phyloP scores from a whole-genome alignment of 306 rosid genomes.

The Ceratonia siliqua region DNA sequence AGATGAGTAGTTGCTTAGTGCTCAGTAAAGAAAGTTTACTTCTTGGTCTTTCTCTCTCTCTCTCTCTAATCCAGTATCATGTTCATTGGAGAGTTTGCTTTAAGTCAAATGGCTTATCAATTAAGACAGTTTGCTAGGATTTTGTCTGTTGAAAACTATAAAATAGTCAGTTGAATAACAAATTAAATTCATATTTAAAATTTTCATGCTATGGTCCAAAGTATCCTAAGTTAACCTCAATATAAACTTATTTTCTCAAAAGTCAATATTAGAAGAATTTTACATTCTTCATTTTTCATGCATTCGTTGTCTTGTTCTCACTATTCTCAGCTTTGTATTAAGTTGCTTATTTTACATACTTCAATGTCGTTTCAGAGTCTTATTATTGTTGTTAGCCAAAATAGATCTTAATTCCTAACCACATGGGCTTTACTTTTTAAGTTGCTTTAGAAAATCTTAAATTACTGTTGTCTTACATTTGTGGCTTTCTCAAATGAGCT shows the following conservation, averaged over 20 bases:
- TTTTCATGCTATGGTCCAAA: background rate
- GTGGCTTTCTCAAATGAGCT: background rate
- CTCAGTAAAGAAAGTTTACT: slow-evolving; percentile 56
- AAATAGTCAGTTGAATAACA: background rate
- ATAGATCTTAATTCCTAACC: background rate
- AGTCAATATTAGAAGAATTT: background rate
- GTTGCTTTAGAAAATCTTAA: background rate
- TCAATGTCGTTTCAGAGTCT: background rate
- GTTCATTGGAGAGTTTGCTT: background rate
- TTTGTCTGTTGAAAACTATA: background rate
- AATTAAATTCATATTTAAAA: background rate
- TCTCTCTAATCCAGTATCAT: background rate
- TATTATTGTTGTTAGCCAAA: background rate
- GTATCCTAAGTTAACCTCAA: background rate
- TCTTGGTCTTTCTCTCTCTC: background rate
- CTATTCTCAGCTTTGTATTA: background rate
- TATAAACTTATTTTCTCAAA: background rate
- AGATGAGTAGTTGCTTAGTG: slow-evolving; percentile 58
- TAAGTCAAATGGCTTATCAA: background rate
- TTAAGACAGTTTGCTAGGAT: background rate
- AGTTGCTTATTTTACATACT: background rate
- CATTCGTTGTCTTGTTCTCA: background rate
- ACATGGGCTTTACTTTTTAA: background rate
- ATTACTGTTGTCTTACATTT: background rate
- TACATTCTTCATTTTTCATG: background rate